A percentile compares a stretch with the other conserved stretches of the same genome.
These are phyloP conservation scores for Taphrina sp. DNA, from an alignment of 1,139 yeast genomes.

Conservation along the genomic window DNA sequence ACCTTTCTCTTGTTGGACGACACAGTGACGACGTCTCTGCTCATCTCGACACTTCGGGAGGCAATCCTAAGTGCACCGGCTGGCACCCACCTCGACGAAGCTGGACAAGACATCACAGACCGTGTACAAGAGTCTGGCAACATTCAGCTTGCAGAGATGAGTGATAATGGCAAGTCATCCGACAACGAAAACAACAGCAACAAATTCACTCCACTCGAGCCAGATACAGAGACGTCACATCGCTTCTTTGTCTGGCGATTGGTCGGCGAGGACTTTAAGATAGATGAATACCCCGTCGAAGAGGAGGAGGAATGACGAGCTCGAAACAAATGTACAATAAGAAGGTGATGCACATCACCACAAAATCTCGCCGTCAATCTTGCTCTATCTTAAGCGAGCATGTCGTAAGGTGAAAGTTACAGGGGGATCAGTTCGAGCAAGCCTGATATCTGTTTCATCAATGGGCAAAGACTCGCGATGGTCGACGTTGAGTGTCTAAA, in stretches of 20 bases:
- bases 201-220: background rate
- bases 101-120: background rate
- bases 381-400: no score
- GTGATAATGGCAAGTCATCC: no score
- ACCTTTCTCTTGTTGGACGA: conserved; percentile 1
- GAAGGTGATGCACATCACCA: no score
- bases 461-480: no score
- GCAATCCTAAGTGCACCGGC: background rate
- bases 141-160: no score
- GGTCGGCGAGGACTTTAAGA: conserved; percentile 12
- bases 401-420: no score
- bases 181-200: no score
- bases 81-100: background rate
- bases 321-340: background rate
- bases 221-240: background rate
- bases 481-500: no score
- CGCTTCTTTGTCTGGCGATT: conserved; percentile 5
- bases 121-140: background rate
- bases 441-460: no score
- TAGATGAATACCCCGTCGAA: conserved; percentile 13
- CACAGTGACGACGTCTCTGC: background rate
- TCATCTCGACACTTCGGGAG: background rate
- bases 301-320: background rate
- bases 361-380: no score
- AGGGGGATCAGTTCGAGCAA: no score